Base-by-base conservation (phyloP, 2,329 filamentous ascomycete genomes). In the Torrubiella hemipterigena region DNA sequence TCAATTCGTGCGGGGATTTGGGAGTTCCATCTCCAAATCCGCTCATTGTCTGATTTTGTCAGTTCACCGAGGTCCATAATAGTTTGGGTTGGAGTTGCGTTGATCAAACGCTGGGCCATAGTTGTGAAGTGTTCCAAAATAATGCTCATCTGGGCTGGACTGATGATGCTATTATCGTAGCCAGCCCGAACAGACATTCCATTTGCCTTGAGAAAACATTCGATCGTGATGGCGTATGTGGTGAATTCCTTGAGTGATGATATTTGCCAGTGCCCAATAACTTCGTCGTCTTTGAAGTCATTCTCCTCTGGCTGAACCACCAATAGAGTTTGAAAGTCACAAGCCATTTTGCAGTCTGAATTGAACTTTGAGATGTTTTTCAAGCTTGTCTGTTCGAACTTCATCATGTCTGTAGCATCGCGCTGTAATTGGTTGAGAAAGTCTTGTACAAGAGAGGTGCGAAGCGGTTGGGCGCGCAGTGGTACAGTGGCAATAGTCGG, bases 401-500 rank as follows among this genome's bases (percentile, higher is more conserved):
- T 41, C 3, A 51, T 45, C 28, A 49, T 40, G 30, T 49, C 43
- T 11, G 37, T 27, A 4, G 41, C 32, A 29, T 36, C 33, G 14
- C 38, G 32, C 35, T 52, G 47, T 7, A 49, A 30, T 10, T 15
- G 8, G n/a, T 27, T 21, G 17, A 78, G 47, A 36, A 65, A 74
- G 25, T 68, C 53, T 1, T 43, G 37, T 3, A 69, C 55, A 0
- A 53, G 55, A 0, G 44, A 41, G 6, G 56, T 47, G 2, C 51
- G 43, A 23, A 59, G 51, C 4, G 69, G 42, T 0, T 46, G 45
- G 1, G 70, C 51, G 11, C 65, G 58, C 11, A 69, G 52, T 2
- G 68, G 68, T 3, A 72, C 58, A 0, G 68, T 72, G 5, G 65
- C 61, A 32, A 72, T 66, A 53, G 68, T 67, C 2, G 68, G 68